Base-by-base conservation (phyloP, 1,284 basidiomycete genomes). In the Ganoderma boninense region DNA sequence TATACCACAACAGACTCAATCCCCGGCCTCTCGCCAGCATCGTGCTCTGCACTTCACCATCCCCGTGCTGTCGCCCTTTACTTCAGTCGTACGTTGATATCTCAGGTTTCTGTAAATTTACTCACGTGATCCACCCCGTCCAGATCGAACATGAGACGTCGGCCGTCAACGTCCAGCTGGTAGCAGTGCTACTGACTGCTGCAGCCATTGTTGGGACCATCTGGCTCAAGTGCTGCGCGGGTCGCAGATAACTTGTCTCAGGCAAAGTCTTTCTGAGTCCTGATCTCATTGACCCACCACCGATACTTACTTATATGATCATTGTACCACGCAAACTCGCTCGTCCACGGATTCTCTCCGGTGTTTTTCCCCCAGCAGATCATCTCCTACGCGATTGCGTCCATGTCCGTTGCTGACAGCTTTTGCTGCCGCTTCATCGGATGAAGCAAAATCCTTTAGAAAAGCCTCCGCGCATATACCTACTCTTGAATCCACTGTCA, bases 51-150 rank as follows among this genome's bases (percentile, higher is more conserved):
- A 91, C 75, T 90, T 91, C 75, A 91, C 90, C 0, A 88, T 92
- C n/a, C 90, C 90, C 4, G 87, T 92, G 6, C 76, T 92, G 23
- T 92, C 90, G 0, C 90, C 90, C 0, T 92, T 91, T 73, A 86
- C 90, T 2, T 91, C 90, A 3, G 90, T 92, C 73, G 90, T 91
- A 29, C 26, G 60, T 43, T 1, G 29, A 18, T n/a, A 23, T 35
- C 8, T 14, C 66, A 66, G 87, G 82, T 18, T 18, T 26, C 26
- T 13, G 42, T 57, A 52, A 38, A 11, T 64, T 42, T 65, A 26
- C 43, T 59, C 60, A 13, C 23, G 38, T 62, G 40, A 59, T 7
- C 8, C 26, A 29, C 20, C 57, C 44, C 23, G 20, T 43, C 43
- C 68, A 92, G 90, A 84, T 90, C 26, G 90, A 92, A 71, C 84